phyloP scores from a whole-genome alignment of 768 basidiomycete genomes.

The Glaciozyma martinii region DNA sequence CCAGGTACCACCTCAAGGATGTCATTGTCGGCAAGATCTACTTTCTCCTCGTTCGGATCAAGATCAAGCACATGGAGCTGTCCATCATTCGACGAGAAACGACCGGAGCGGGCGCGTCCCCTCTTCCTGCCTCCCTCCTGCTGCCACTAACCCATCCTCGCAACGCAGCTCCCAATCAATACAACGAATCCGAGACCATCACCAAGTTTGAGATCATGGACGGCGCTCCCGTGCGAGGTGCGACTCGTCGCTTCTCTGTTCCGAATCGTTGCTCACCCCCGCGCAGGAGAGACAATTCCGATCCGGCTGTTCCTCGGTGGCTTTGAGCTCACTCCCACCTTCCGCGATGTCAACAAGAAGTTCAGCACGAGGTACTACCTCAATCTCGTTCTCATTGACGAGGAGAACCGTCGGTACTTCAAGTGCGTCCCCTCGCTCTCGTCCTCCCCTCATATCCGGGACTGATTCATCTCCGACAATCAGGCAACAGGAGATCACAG shows the following conservation, averaged over 20 bases:
- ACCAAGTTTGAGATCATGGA: conserved; percentile 99
- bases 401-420: conserved; percentile 95
- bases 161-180: conserved; percentile 76
- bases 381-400: conserved; percentile 92
- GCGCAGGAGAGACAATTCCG: conserved; percentile 86
- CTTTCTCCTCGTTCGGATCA: conserved; percentile 95
- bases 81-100: conserved; percentile 97
- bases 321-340: conserved; percentile 96
- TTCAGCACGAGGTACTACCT: conserved; percentile 95
- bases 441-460: neutral
- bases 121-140: neutral
- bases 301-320: conserved; percentile 96
- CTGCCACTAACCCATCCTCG: neutral
- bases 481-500: conserved; percentile 32
- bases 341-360: conserved; percentile 98
- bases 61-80: conserved; percentile 98
- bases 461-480: neutral
- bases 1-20: conserved; percentile 94
- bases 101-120: conserved; percentile 55
- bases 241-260: neutral
- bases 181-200: conserved; percentile 97
- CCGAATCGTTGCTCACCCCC: neutral
- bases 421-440: conserved; percentile 44
- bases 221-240: conserved; percentile 90
- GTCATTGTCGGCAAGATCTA: conserved; percentile 99